A percentile compares a stretch with the other conserved stretches of the same genome.
Conservation (phyloP, 768 basidiomycete species). For the Sutorius australiensis region DNA sequence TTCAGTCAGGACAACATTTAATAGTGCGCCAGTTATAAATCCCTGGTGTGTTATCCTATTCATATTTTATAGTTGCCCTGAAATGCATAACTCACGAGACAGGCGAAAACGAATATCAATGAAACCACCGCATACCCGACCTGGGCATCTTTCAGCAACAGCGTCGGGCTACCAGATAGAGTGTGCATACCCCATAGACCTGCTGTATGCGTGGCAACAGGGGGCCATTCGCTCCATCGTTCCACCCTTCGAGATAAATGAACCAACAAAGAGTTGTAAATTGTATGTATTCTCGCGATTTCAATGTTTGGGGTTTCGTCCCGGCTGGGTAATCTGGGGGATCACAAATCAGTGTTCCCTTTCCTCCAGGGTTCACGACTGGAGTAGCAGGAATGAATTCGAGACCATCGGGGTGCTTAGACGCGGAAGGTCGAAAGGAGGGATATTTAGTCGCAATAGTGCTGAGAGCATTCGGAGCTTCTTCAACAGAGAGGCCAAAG, state of each 20-base stretch:
- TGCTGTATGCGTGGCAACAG: constrained; percentile 68
- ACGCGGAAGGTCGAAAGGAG: constrained; percentile 1
- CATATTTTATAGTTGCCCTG: constrained; percentile 4
- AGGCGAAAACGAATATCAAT: constrained; percentile 51
- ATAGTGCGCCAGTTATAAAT: constrained; percentile 41
- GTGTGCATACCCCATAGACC: constrained; percentile 42
- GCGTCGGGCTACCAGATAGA: too few species aligned
- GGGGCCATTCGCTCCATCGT: constrained; percentile 72
- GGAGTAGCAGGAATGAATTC: neutral
- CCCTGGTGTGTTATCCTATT: constrained; percentile 28
- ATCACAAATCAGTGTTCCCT: neutral
- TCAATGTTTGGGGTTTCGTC: constrained; percentile 6
- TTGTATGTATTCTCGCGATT: constrained; percentile 37
- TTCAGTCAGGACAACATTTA: constrained; percentile 46
- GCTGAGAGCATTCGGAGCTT: constrained; percentile 1
- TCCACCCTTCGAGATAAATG: constrained; percentile 70
- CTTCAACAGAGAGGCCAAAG: neutral
- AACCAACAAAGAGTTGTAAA: constrained; percentile 52
- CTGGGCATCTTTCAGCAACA: constrained; percentile 24
- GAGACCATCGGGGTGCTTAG: neutral
- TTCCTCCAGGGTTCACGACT: too few species aligned
- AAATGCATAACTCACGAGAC: constrained; percentile 32
- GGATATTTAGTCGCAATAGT: constrained; percentile 1
- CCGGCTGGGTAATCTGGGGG: neutral
- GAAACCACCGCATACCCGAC: constrained; percentile 52